These are phyloP conservation scores for Heliamphora exappendiculata DNA, from an alignment of 148 eudicot species.

Conservation along the genomic window DNA sequence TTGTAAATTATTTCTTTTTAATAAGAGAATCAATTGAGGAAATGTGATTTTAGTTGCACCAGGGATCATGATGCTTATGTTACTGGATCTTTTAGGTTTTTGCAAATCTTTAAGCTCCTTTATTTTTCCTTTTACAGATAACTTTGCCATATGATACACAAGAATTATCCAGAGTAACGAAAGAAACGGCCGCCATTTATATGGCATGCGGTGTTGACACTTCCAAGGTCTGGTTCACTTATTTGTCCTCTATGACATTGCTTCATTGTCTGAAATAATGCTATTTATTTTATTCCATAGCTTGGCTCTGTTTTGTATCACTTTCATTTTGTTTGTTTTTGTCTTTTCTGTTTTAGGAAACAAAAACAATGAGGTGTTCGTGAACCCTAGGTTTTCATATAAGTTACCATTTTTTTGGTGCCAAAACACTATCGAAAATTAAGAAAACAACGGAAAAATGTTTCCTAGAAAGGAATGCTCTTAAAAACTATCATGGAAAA, in stretches of 20 bases:
- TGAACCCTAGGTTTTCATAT: not conserved
- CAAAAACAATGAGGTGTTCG: not conserved
- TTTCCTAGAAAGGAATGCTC: not conserved
- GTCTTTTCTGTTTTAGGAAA: not conserved
- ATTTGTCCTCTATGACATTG: not conserved
- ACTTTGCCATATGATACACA: constrained; percentile 81
- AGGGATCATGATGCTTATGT: not conserved
- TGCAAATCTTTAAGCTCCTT: not conserved
- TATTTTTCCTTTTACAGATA: constrained; percentile 45
- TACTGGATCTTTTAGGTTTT: not conserved
- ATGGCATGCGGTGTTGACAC: constrained; percentile 91
- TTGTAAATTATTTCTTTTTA: not conserved
- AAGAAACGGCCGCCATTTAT: constrained; percentile 89
- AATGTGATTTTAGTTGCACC: constrained; percentile 1
- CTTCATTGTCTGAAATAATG: constrained; percentile 8
- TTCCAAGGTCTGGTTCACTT: constrained; percentile 53
- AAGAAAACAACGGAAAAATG: not conserved
- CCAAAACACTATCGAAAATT: not conserved
- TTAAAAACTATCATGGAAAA: not conserved
- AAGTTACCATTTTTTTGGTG: not conserved
- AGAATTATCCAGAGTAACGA: constrained; percentile 70
- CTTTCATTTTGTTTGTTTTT: not conserved
- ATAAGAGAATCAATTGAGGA: not conserved
- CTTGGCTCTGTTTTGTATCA: not conserved
- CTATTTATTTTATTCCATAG: not conserved